phyloP scores from a whole-genome alignment of 805 yeast species.

The Monosporozyma yasuniensis region DNA sequence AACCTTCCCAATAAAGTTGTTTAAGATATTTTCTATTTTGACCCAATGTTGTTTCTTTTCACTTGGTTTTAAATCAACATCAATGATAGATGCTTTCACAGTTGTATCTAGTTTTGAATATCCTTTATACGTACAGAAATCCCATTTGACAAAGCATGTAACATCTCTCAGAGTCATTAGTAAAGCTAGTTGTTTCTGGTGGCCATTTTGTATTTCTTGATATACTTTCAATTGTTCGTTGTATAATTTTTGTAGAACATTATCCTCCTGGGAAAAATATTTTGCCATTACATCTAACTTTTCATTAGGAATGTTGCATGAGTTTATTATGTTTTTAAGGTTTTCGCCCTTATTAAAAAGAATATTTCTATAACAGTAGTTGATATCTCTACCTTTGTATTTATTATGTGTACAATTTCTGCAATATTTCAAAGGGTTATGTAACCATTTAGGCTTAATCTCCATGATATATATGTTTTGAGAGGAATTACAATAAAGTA shows the following conservation, averaged over 20 bases:
- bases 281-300: conserved; percentile 10
- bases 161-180: conserved; percentile 35
- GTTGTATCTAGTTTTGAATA: neutral
- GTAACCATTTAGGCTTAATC: conserved; percentile 29
- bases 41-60: conserved; percentile 42
- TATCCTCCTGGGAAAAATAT: conserved; percentile 17
- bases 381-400: conserved; percentile 13
- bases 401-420: conserved; percentile 26
- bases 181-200: conserved; percentile 14
- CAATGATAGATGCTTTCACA: conserved; percentile 32
- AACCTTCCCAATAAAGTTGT: neutral
- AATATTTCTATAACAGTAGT: conserved; percentile 19
- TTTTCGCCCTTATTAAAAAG: conserved; percentile 5
- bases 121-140: neutral
- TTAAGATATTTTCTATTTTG: conserved; percentile 16
- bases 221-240: conserved; percentile 16
- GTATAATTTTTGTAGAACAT: conserved; percentile 17
- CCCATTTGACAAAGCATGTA: conserved; percentile 28
- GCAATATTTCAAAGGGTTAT: conserved; percentile 15
- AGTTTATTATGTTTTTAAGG: conserved; percentile 9
- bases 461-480: conserved; percentile 14
- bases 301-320: conserved; percentile 7
- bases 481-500: conserved; percentile 7
- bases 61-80: conserved; percentile 45
- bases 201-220: neutral